These are phyloP conservation scores for Lyophyllum decastes DNA, from an alignment of 768 basidiomycete genomes.

Conservation along the genomic window DNA sequence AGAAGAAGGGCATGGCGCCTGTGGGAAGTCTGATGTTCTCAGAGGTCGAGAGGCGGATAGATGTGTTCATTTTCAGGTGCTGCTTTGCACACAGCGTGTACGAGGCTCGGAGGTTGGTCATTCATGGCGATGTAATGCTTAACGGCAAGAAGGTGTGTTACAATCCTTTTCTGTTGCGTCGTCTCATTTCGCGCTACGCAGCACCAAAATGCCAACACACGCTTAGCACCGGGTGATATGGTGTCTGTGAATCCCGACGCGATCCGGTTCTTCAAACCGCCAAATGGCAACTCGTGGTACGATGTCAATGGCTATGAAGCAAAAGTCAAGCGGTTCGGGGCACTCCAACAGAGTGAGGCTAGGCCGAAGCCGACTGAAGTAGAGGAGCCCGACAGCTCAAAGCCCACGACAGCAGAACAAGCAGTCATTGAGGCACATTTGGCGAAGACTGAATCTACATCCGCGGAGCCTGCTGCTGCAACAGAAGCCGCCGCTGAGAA, in stretches of 20 bases:
- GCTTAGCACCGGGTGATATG: conserved; percentile 93
- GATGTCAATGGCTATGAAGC: conserved; percentile 30
- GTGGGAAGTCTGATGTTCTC: conserved; percentile 94
- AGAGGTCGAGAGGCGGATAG: conserved; percentile 93
- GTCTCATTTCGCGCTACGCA: conserved; percentile 28
- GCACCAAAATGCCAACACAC: conserved; percentile 84
- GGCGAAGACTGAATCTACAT: neutral
- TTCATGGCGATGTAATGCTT: conserved; percentile 83
- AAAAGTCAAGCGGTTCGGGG: conserved; percentile 7
- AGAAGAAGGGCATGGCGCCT: conserved; percentile 72
- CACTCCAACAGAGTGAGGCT: neutral
- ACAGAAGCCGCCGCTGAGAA: conserved; percentile 5
- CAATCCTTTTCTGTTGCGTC: neutral
- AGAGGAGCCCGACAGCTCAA: neutral
- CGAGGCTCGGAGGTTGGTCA: conserved; percentile 82
- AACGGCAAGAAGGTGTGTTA: conserved; percentile 84
- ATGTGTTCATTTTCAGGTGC: conserved; percentile 86
- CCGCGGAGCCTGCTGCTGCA: neutral
- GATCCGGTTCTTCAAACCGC: conserved; percentile 68
- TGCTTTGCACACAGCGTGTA: conserved; percentile 91
- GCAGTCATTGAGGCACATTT: neutral
- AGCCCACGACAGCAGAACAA: conserved; percentile 6
- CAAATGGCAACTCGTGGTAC: conserved; percentile 33
- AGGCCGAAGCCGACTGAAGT: neutral
- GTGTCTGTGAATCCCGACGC: conserved; percentile 82